phyloP scores from a whole-genome alignment of 2,329 filamentous ascomycete genomes.

The Botrytis aclada region DNA sequence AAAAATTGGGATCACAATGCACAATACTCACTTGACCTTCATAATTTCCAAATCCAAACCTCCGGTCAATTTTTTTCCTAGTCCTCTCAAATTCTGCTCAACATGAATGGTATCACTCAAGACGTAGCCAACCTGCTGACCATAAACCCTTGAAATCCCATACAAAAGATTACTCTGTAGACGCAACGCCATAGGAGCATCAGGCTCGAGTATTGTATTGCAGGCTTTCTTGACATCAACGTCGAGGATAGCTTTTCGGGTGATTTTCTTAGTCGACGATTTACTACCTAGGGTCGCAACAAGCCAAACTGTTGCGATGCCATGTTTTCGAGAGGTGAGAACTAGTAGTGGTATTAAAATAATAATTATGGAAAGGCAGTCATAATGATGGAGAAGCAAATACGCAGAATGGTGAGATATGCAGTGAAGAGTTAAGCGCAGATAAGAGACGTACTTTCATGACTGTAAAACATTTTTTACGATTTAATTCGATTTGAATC shows the following conservation, averaged over 20 bases:
- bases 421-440: not conserved
- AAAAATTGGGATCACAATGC: not conserved
- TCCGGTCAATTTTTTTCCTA: constrained; percentile 58
- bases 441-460: constrained; percentile 67
- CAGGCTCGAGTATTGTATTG: constrained; percentile 79
- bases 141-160: constrained; percentile 80
- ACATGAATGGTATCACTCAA: constrained; percentile 70
- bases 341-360: constrained; percentile 46
- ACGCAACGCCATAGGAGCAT: constrained; percentile 82
- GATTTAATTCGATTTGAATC: not conserved
- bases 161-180: constrained; percentile 87
- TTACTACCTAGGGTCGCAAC: constrained; percentile 82
- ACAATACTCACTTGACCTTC: constrained; percentile 61
- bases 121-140: constrained; percentile 83
- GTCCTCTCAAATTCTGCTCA: constrained; percentile 67
- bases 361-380: not conserved
- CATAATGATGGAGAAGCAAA: not conserved
- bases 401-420: not conserved
- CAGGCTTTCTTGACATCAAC: constrained; percentile 87
- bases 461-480: constrained; percentile 81
- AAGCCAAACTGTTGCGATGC: constrained; percentile 93
- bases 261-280: constrained; percentile 68
- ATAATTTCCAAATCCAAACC: constrained; percentile 57
- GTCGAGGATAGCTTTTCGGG: constrained; percentile 79
- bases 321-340: constrained; percentile 81